These are phyloP conservation scores for Hypholoma sublateritium DNA, from an alignment of 768 basidiomycete species.

Conservation along the genomic window DNA sequence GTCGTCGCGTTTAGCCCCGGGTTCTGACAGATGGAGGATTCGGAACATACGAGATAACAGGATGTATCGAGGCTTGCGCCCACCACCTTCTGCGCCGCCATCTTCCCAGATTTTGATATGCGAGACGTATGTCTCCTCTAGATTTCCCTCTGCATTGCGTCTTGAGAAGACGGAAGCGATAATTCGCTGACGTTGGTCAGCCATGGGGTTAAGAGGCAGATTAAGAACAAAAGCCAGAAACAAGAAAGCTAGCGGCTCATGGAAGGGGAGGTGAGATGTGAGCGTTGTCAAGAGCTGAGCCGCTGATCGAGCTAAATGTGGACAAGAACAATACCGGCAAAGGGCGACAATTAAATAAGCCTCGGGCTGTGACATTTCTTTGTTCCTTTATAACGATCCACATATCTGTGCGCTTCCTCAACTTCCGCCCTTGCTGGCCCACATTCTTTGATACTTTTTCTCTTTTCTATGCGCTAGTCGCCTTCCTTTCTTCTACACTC, in stretches of 20 bases:
- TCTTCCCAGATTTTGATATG: slow-evolving; percentile 97
- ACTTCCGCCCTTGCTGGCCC: slow-evolving; percentile 11
- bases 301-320: slow-evolving; percentile 21
- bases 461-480: slow-evolving; percentile 34
- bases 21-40: background rate
- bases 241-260: slow-evolving; percentile 10
- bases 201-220: slow-evolving; percentile 25
- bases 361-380: slow-evolving; percentile 21
- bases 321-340: slow-evolving; percentile 39
- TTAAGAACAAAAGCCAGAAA: slow-evolving; percentile 9
- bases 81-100: slow-evolving; percentile 61
- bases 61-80: slow-evolving; percentile 86
- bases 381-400: slow-evolving; percentile 21
- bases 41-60: slow-evolving; percentile 79
- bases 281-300: slow-evolving; percentile 5
- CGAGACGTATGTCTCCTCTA: slow-evolving; percentile 80
- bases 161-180: slow-evolving; percentile 82
- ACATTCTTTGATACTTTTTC: slow-evolving; percentile 19
- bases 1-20: background rate
- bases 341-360: slow-evolving; percentile 24
- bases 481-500: slow-evolving; percentile 24
- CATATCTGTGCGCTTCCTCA: slow-evolving; percentile 9
- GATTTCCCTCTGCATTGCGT: slow-evolving; percentile 58
- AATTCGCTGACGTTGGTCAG: slow-evolving; percentile 66
- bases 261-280: background rate